Conservation (phyloP, 2,329 filamentous ascomycete genomes). For the Fusarium albosuccineum region DNA sequence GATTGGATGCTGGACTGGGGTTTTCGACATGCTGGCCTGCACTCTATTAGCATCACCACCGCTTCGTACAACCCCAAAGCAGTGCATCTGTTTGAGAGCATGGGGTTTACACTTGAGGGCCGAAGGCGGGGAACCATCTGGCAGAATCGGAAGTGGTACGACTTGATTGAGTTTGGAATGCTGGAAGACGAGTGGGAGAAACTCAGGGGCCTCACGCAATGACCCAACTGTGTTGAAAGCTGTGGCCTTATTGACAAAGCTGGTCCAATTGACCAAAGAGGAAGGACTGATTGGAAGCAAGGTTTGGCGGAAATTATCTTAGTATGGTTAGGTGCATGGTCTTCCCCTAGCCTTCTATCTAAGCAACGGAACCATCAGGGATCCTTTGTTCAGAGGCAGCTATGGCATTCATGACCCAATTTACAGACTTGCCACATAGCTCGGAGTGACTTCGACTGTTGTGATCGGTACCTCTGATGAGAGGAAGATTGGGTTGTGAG, state of each 20-base stretch:
- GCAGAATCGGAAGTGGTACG: slow-evolving; percentile 58
- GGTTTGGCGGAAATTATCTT: too few species aligned
- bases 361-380: too few species aligned
- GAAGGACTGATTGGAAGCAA: neutral
- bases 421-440: too few species aligned
- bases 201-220: slow-evolving; percentile 23
- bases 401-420: too few species aligned
- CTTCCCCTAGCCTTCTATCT: too few species aligned
- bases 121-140: slow-evolving; percentile 56
- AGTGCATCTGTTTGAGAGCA: slow-evolving; percentile 55
- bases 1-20: slow-evolving; percentile 61
- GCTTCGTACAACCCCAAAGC: slow-evolving; percentile 60
- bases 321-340: too few species aligned
- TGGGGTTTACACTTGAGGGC: slow-evolving; percentile 61
- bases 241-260: too few species aligned
- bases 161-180: slow-evolving; percentile 54
- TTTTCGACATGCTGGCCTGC: slow-evolving; percentile 58
- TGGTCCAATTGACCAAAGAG: neutral
- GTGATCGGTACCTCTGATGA: too few species aligned
- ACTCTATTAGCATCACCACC: slow-evolving; percentile 56
- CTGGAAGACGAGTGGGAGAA: slow-evolving; percentile 56
- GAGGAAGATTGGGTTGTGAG: too few species aligned
- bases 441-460: too few species aligned
- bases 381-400: too few species aligned
- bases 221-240: too few species aligned